These are phyloP conservation scores for Candida pseudoviswanathii DNA, from an alignment of 1,139 yeast species.

Conservation along the genomic window DNA sequence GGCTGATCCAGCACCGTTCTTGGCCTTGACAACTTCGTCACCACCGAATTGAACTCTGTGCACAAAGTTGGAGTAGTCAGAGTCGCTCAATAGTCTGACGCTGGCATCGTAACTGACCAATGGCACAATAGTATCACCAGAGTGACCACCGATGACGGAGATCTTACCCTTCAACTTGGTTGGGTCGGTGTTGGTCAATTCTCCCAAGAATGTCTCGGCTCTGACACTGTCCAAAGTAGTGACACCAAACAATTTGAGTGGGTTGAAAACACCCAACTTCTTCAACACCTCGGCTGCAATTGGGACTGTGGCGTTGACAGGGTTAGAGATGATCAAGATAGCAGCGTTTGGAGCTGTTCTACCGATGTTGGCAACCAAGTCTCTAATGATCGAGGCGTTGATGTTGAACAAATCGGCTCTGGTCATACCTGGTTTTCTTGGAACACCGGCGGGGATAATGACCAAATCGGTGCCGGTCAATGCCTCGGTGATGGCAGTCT, in stretches of 20 bases:
- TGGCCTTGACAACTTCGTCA: constrained; percentile 78
- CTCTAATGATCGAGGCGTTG: constrained; percentile 68
- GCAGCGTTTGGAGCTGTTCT: constrained; percentile 61
- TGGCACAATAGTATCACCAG: constrained; percentile 77
- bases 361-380: constrained; percentile 61
- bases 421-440: constrained; percentile 81
- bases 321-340: constrained; percentile 70
- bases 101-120: constrained; percentile 32
- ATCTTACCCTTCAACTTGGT: constrained; percentile 48
- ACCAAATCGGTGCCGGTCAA: constrained; percentile 60
- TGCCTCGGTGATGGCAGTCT: constrained; percentile 50
- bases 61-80: constrained; percentile 45
- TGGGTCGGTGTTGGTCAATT: constrained; percentile 38
- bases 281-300: constrained; percentile 73
- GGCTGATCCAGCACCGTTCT: constrained; percentile 77
- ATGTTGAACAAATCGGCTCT: constrained; percentile 75
- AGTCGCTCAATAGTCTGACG: constrained; percentile 30
- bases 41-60: constrained; percentile 76
- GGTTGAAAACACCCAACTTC: constrained; percentile 61
- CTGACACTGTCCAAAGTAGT: constrained; percentile 72
- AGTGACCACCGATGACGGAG: constrained; percentile 74
- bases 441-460: constrained; percentile 80
- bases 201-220: constrained; percentile 65
- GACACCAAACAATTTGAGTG: constrained; percentile 68
- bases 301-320: constrained; percentile 76